Evolutionary conservation across 352 stramenopile species (phyloP).

Genomic region (Globisporangium cystogenes): DNA sequence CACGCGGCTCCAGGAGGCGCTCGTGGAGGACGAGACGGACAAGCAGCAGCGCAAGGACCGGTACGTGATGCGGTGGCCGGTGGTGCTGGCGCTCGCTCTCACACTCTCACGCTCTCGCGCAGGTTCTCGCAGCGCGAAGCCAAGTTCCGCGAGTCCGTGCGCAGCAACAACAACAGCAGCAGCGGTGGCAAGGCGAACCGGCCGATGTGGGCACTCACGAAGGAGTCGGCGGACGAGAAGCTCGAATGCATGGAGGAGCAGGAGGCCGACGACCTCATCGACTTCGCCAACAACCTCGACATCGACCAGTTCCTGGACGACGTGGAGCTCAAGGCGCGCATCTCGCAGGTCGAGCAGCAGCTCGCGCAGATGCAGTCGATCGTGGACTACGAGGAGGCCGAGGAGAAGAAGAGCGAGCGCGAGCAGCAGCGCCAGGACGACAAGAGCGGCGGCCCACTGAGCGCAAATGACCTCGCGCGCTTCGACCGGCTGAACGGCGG

Average conservation of each 20-base stretch:
- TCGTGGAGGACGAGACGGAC: slow-evolving; percentile 65
- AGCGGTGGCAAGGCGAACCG: slow-evolving; percentile 23
- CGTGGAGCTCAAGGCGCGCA: slow-evolving; percentile 75
- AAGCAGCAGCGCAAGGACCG: slow-evolving; percentile 61
- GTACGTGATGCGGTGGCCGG: slow-evolving; percentile 10
- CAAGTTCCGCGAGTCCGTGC: slow-evolving; percentile 63
- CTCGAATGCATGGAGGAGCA: slow-evolving; percentile 63
- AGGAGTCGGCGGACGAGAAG: slow-evolving; percentile 78
- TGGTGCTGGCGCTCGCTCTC: not conserved
- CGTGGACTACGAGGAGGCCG: slow-evolving; percentile 67
- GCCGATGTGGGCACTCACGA: slow-evolving; percentile 91
- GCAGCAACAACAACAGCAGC: slow-evolving; percentile 24
- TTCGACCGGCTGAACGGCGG: slow-evolving; percentile 18
- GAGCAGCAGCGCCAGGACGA: slow-evolving; percentile 77
- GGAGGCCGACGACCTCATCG: slow-evolving; percentile 89
- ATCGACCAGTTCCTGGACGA: slow-evolving; percentile 95
- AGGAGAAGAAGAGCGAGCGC: slow-evolving; percentile 77
- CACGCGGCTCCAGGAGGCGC: slow-evolving; percentile 69
- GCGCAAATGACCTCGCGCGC: slow-evolving; percentile 44
- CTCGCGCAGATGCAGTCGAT: slow-evolving; percentile 86
- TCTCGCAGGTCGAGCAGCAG: slow-evolving; percentile 87
- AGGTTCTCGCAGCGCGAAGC: slow-evolving; percentile 74
- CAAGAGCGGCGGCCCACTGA: slow-evolving; percentile 26
- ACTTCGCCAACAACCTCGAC: slow-evolving; percentile 92
- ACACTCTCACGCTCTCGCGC: not conserved